phyloP scores from a whole-genome alignment of 805 yeast species.

The Sugiyamaella smithiae region DNA sequence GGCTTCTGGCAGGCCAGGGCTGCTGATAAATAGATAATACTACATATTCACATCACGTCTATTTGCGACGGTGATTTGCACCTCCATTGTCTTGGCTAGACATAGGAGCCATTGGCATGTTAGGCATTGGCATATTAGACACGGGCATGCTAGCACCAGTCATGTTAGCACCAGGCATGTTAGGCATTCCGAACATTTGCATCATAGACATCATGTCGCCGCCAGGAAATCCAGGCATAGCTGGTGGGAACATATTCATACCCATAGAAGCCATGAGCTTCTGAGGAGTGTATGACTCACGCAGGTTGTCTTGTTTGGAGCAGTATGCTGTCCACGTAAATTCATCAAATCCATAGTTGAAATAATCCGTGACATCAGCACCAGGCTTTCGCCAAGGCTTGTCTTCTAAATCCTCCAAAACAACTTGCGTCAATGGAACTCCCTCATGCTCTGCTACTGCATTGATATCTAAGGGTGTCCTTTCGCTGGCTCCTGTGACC shows the following conservation, averaged over 20 bases:
- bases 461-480: slow-evolving; percentile 58
- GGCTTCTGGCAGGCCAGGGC: slow-evolving; percentile 25
- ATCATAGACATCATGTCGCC: slow-evolving; percentile 28
- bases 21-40: background rate
- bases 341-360: slow-evolving; percentile 96
- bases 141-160: background rate
- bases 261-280: slow-evolving; percentile 50
- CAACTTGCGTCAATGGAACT: slow-evolving; percentile 74
- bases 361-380: slow-evolving; percentile 89
- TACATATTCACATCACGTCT: background rate
- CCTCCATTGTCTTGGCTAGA: background rate
- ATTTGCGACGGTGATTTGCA: slow-evolving; percentile 1
- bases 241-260: slow-evolving; percentile 24
- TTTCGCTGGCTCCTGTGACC: slow-evolving; percentile 24
- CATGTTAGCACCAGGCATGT: slow-evolving; percentile 13
- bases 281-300: slow-evolving; percentile 79
- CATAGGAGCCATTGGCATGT: too few relatives aligned
- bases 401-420: slow-evolving; percentile 76
- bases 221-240: slow-evolving; percentile 25
- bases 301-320: slow-evolving; percentile 74
- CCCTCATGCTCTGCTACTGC: slow-evolving; percentile 75
- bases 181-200: slow-evolving; percentile 21
- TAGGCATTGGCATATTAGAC: too few relatives aligned
- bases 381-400: slow-evolving; percentile 99
- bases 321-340: slow-evolving; percentile 94